Base-by-base conservation (phyloP, 2,329 filamentous ascomycete species). In the Chaetoscypha palmicola region DNA sequence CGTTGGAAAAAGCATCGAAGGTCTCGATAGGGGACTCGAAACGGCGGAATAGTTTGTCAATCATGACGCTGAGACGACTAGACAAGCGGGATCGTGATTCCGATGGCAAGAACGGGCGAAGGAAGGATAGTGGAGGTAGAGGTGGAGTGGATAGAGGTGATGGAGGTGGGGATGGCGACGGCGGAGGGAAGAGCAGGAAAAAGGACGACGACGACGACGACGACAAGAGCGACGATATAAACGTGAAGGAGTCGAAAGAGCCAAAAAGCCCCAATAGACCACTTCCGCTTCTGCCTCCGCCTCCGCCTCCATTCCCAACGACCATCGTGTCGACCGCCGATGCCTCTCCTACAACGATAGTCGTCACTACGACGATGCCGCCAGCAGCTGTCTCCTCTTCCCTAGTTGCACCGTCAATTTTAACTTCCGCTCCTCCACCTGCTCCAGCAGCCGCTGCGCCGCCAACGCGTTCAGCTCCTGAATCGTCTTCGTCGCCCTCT, bases 1-100 rank as follows among this genome's bases (percentile, higher is more conserved):
- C 58, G 36, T 39, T 56, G 26, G 53, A 58, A 46, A 46, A 52
- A 31, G 32, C 49, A 45, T 43, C 46, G 21, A 46, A 50, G 12
- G 31, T 35, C 28, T 38, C 49, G 8, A 30, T 54, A 26, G 38
- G 42, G 16, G 41, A 50, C 32, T 28, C 52, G 39, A 43, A 24
- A 14, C 41, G 35, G 40, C 51, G 46, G 23, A 33, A 50, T 37
- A 38, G 47, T 38, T 19, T 39, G 31, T 12, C 22, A 10, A 12
- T 45, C 5, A 40, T 22, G 3, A 19, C 24, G 5, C 14, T 11
- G 14, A 19, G 24, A 32, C 11, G 38, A 24, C 16, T 32, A 22
- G 39, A 37, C 31, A 23, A 38, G 10, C 32, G n/a, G 28, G 20
- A 33, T 21, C 26, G 32, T 23, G 40, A 36, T 20, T 24, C 24